These are phyloP conservation scores for Pleoardoris graminearum DNA, from an alignment of 2,329 filamentous ascomycete species.

Conservation along the genomic window DNA sequence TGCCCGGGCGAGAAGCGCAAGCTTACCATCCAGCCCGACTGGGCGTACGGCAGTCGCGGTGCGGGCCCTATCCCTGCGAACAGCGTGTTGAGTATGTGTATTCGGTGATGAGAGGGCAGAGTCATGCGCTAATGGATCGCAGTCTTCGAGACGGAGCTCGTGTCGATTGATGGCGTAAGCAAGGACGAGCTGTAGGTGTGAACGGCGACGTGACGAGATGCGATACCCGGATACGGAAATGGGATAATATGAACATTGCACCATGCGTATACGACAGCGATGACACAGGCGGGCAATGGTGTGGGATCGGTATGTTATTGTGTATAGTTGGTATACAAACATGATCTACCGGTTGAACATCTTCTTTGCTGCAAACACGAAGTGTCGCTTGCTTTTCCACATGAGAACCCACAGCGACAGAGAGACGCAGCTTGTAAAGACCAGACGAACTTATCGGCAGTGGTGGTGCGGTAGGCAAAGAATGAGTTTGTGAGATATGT, in stretches of 20 bases:
- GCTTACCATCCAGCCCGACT: constrained; percentile 85
- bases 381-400: too few relatives aligned
- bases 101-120: not conserved
- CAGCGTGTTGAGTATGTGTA: constrained; percentile 70
- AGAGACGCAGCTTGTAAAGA: too few relatives aligned
- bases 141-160: constrained; percentile 91
- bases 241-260: not conserved
- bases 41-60: constrained; percentile 76
- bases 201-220: not conserved
- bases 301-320: too few relatives aligned
- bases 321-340: too few relatives aligned
- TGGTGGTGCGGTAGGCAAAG: too few relatives aligned
- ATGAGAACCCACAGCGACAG: too few relatives aligned
- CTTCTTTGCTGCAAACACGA: too few relatives aligned
- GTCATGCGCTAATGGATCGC: constrained; percentile 21
- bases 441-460: too few relatives aligned
- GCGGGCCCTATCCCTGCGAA: constrained; percentile 86
- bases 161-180: constrained; percentile 75
- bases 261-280: not conserved
- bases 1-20: constrained; percentile 93
- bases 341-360: too few relatives aligned
- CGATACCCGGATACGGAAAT: not conserved
- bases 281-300: not conserved
- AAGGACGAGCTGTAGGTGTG: constrained; percentile 46
- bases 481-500: too few relatives aligned